Evolutionary conservation across 140 eudicot genomes (phyloP).

Genomic region (Bidens hawaiensis): DNA sequence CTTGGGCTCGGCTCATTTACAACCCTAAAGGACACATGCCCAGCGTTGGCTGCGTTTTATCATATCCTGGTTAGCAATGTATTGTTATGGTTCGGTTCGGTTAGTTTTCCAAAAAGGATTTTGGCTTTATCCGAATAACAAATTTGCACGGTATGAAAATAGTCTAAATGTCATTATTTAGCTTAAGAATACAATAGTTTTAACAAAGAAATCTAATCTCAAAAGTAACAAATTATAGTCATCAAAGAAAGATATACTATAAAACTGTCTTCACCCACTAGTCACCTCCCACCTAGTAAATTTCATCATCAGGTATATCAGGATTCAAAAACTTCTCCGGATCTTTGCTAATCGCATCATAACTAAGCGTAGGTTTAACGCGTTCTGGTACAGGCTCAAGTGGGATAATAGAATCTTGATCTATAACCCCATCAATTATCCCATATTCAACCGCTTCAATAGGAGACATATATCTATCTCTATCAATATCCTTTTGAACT

Average conservation of each 20-base stretch:
- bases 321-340: constrained; percentile 61
- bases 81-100: too few species aligned
- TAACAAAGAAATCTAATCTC: constrained; percentile 12
- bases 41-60: too few species aligned
- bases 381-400: constrained; percentile 76
- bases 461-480: constrained; percentile 92
- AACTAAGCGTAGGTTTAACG: constrained; percentile 54
- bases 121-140: not conserved
- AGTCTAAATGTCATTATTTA: constrained; percentile 26
- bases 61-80: too few species aligned
- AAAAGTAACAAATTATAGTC: constrained; percentile 21
- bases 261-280: constrained; percentile 1
- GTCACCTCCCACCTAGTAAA: constrained; percentile 43
- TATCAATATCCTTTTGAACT: constrained; percentile 76
- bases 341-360: constrained; percentile 50
- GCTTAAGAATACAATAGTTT: constrained; percentile 35
- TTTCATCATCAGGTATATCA: constrained; percentile 93
- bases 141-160: not conserved
- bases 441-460: constrained; percentile 96
- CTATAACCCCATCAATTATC: constrained; percentile 78
- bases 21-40: too few species aligned
- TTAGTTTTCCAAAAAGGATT: too few species aligned
- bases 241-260: constrained; percentile 12
- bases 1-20: too few species aligned
- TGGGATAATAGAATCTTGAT: constrained; percentile 76